Evolutionary conservation across 2,329 filamentous ascomycete species (phyloP).

Genomic region (Calonectria hawksworthii): DNA sequence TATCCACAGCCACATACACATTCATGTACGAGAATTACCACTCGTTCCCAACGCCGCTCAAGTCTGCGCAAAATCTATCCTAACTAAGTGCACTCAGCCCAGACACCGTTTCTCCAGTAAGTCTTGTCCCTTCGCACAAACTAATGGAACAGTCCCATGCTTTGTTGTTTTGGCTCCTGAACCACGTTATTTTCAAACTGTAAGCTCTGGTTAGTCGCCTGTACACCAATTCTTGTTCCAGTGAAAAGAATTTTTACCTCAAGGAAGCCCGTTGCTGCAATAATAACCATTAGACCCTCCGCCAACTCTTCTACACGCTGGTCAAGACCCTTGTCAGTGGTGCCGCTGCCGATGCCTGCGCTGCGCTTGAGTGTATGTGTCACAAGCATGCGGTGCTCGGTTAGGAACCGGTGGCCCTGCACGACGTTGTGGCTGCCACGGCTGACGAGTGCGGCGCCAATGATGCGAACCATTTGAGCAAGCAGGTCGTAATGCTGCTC

Average conservation of each 20-base stretch:
- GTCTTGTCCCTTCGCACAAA: background rate
- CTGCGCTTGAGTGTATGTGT: slow-evolving; percentile 92
- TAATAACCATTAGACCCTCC: slow-evolving; percentile 86
- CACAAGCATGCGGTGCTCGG: slow-evolving; percentile 86
- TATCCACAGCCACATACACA: slow-evolving; percentile 23
- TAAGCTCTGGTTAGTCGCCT: slow-evolving; percentile 32
- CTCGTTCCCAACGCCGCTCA: slow-evolving; percentile 45
- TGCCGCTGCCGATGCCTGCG: slow-evolving; percentile 77
- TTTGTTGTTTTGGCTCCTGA: slow-evolving; percentile 50
- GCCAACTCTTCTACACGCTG: slow-evolving; percentile 82
- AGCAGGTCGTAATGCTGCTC: slow-evolving; percentile 89
- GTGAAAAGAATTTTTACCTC: slow-evolving; percentile 71
- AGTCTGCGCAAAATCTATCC: slow-evolving; percentile 37
- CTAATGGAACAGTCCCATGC: slow-evolving; percentile 58
- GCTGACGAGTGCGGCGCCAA: slow-evolving; percentile 85
- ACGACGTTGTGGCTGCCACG: slow-evolving; percentile 86
- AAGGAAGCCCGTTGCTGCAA: slow-evolving; percentile 85
- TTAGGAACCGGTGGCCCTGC: slow-evolving; percentile 84
- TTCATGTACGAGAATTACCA: slow-evolving; percentile 23
- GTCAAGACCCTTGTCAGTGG: slow-evolving; percentile 60
- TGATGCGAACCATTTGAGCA: slow-evolving; percentile 82
- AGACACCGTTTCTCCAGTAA: background rate
- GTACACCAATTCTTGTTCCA: background rate
- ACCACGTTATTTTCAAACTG: slow-evolving; percentile 59
- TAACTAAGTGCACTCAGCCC: slow-evolving; percentile 22